Evolutionary conservation across 78 protist genomes (phyloP), one percentile per base, ranked within the genome.

Genomic region (Dictyostelium firmibasis): DNA sequence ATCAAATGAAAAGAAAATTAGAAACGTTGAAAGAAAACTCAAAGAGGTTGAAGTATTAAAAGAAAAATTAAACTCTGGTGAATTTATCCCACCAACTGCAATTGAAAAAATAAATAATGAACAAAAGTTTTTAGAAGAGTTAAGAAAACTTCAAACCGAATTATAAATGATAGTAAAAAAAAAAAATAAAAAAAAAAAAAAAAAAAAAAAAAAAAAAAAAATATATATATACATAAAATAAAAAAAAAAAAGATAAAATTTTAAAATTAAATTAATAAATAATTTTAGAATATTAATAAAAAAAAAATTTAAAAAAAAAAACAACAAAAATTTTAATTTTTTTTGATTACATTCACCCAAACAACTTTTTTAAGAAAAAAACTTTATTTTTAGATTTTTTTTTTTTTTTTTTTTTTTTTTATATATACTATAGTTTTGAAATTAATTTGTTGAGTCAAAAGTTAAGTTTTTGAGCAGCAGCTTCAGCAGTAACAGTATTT

Each of bases 31-130:
- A 44, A 89, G 83, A 70, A 89, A 89, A 47, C 29, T 89, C 23
- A 89, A 81, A 67, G 94, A 89, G 36, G 77, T 89, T 27, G 94
- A 78, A 70, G 41, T 64, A 31, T 47, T 89, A 33, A 89, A 81
- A 81, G 29, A 69, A 27, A 89, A 81, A 47, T 18, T 78, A 14
- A 75, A 78, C 10, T n/a, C 41, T 4, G 87, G 87, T n/a, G 94
- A 89, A 44, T 75, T 62, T 11, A 27, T 89, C 13, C 94, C 94
- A 81, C 94, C 94, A 78, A 81, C 86, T 16, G 88, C 82, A 29
- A 47, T 89, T 35, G 94, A 81, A 50, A 89, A 81, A 33, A 67
- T 89, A 33, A 74, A 81, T 47, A 89, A 78, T 50, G 94, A 89
- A 50, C 18, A 16, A 14, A 78, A 81, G 83, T 89, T 81, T 31